A percentile compares a stretch with the other conserved stretches of the same genome.
Conservation (phyloP, 768 basidiomycete genomes). For the Lactarius hatsudake region DNA sequence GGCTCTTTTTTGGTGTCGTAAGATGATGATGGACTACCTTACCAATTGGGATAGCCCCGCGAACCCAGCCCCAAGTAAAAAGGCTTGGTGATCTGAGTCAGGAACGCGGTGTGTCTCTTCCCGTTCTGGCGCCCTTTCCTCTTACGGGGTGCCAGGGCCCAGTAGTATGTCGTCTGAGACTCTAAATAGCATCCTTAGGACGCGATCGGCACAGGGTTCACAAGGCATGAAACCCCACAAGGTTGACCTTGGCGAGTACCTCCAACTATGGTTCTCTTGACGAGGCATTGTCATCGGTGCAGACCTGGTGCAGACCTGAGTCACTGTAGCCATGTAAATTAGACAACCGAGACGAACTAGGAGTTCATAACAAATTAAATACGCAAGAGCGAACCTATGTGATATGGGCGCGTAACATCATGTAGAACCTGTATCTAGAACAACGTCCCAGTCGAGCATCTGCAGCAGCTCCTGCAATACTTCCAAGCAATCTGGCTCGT, state of each 20-base stretch:
- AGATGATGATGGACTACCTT: not conserved
- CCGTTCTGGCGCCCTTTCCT: not conserved
- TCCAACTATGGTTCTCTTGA: not conserved
- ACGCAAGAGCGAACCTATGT: not conserved
- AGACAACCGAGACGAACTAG: not conserved
- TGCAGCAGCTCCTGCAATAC: conserved; percentile 3
- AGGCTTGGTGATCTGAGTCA: not conserved
- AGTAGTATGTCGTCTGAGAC: not conserved
- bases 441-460: conserved; percentile 17
- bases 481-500: conserved; percentile 4
- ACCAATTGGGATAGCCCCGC: not conserved
- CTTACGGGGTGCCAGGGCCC: not conserved
- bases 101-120: not conserved
- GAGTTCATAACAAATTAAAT: not conserved
- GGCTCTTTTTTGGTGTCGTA: not conserved
- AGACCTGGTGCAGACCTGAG: not conserved
- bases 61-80: not conserved
- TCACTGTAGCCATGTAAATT: not conserved
- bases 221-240: not conserved
- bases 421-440: not conserved
- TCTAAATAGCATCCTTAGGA: too few relatives aligned
- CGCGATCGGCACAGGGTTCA: too few relatives aligned
- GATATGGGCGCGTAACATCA: not conserved
- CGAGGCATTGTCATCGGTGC: not conserved
- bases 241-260: not conserved